These are phyloP conservation scores for Gilbertella persicaria DNA, from an alignment of 371 early-diverging fungal genomes.

Conservation along the genomic window DNA sequence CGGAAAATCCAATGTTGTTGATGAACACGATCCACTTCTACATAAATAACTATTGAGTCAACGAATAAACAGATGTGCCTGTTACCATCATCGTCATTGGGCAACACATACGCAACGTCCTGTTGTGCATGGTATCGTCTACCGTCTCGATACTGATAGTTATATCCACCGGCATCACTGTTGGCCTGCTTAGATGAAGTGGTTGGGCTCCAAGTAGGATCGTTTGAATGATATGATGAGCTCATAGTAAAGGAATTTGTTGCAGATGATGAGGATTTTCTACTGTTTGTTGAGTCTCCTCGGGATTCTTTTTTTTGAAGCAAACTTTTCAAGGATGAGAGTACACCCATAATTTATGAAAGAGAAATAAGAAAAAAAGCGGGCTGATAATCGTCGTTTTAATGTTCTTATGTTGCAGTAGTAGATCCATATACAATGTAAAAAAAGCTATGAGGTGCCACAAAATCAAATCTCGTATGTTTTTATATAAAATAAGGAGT, in stretches of 20 bases:
- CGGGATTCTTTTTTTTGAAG: background rate
- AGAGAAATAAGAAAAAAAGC: background rate
- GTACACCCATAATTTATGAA: slow-evolving; percentile 2
- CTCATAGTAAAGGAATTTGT: background rate
- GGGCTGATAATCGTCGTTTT: no score
- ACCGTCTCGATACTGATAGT: slow-evolving; percentile 40
- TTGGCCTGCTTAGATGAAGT: background rate
- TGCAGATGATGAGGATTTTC: background rate
- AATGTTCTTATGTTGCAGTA: no score
- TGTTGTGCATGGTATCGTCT: slow-evolving; percentile 49
- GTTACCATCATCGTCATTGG: slow-evolving; percentile 50
- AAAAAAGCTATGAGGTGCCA: no score
- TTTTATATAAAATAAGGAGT: no score
- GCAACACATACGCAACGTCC: slow-evolving; percentile 50
- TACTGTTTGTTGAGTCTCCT: background rate
- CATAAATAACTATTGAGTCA: background rate
- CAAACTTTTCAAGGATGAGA: slow-evolving; percentile 1
- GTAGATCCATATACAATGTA: no score
- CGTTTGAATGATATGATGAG: background rate
- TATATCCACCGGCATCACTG: slow-evolving; percentile 6
- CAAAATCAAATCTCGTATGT: no score
- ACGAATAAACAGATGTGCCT: background rate
- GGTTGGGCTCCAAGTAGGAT: background rate
- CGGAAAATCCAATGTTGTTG: slow-evolving; percentile 15
- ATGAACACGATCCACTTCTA: slow-evolving; percentile 17